Percentiles rank a stretch among this genome's conserved stretches.
Evolutionary conservation across 169 alveolate species (phyloP).

Genomic region (Eimeria tenella): DNA sequence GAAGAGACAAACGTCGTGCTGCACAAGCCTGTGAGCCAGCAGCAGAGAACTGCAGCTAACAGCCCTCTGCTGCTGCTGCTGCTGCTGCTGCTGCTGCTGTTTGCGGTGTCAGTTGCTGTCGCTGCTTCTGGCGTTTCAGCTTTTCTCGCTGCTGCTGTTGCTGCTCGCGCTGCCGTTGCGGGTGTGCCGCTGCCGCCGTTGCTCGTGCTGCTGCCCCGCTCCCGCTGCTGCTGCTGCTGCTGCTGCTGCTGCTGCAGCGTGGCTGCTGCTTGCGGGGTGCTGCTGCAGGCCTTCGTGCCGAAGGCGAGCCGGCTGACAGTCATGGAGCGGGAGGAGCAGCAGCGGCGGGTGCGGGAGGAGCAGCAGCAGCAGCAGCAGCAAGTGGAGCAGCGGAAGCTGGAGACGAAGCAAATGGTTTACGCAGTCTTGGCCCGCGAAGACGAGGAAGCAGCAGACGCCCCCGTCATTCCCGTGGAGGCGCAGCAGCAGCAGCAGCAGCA

Average conservation of each 20-base stretch:
- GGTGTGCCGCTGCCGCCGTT: too few relatives aligned
- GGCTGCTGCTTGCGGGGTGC: too few relatives aligned
- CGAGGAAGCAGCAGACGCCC: slow-evolving; percentile 40
- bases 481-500: background rate
- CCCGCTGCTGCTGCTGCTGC: too few relatives aligned
- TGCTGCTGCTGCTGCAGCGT: too few relatives aligned
- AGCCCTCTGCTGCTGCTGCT: background rate
- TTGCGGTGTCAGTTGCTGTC: background rate
- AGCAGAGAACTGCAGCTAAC: too few relatives aligned
- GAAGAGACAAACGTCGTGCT: slow-evolving; percentile 22
- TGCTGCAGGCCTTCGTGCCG: slow-evolving; percentile 71
- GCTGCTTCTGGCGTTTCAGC: too few relatives aligned
- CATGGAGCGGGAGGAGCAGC: slow-evolving; percentile 65
- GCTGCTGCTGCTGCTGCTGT: too few relatives aligned
- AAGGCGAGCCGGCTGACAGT: slow-evolving; percentile 73
- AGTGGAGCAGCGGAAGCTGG: slow-evolving; percentile 34
- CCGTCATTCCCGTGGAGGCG: background rate
- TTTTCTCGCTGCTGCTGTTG: too few relatives aligned
- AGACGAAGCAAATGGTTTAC: slow-evolving; percentile 35
- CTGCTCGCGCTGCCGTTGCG: too few relatives aligned
- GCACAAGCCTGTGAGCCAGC: slow-evolving; percentile 63
- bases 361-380: slow-evolving; percentile 1
- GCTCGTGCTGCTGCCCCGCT: too few relatives aligned
- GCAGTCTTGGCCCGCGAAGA: slow-evolving; percentile 59
- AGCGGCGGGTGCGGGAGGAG: slow-evolving; percentile 60